Conservation (phyloP, 2,329 filamentous ascomycete genomes). For the Drechslerella dactyloides region DNA sequence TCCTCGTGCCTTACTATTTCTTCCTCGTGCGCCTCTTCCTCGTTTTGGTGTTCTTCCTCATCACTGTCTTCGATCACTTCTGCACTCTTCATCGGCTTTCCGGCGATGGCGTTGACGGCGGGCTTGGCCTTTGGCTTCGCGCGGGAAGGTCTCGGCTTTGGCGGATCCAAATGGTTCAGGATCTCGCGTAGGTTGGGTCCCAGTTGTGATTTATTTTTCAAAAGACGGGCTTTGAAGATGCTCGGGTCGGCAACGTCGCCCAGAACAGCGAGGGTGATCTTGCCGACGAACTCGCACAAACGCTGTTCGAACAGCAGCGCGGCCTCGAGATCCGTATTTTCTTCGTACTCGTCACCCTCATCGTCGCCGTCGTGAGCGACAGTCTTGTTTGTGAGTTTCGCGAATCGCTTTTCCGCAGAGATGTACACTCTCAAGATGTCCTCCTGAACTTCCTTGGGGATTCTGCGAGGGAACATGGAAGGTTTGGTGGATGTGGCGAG, state of each 20-base stretch:
- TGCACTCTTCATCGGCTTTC: constrained; percentile 59
- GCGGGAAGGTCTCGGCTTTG: constrained; percentile 58
- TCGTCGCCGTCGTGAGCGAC: constrained; percentile 47
- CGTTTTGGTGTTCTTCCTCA: constrained; percentile 59
- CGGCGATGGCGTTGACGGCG: constrained; percentile 57
- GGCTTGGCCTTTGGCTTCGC: constrained; percentile 63
- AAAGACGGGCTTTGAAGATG: constrained; percentile 72
- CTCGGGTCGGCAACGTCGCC: constrained; percentile 74
- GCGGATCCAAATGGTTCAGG: constrained; percentile 73
- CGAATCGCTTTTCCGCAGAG: constrained; percentile 75
- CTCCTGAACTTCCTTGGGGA: constrained; percentile 68
- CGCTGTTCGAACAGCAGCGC: constrained; percentile 71
- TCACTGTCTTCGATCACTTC: constrained; percentile 59
- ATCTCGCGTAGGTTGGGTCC: constrained; percentile 87
- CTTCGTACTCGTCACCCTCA: constrained; percentile 29
- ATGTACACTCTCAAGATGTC: constrained; percentile 79
- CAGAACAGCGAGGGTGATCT: constrained; percentile 79
- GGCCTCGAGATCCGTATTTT: constrained; percentile 35
- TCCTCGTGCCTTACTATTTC: constrained; percentile 60
- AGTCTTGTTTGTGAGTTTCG: constrained; percentile 69
- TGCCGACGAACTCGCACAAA: constrained; percentile 83
- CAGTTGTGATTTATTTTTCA: constrained; percentile 78
- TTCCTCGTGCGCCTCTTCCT: constrained; percentile 59
- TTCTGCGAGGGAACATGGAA: constrained; percentile 66
- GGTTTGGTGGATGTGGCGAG: constrained; percentile 65